Percentiles rank a stretch among this genome's conserved stretches.
Evolutionary conservation across 768 basidiomycete species (phyloP).

Genomic region (Boletus rubroflammeus): DNA sequence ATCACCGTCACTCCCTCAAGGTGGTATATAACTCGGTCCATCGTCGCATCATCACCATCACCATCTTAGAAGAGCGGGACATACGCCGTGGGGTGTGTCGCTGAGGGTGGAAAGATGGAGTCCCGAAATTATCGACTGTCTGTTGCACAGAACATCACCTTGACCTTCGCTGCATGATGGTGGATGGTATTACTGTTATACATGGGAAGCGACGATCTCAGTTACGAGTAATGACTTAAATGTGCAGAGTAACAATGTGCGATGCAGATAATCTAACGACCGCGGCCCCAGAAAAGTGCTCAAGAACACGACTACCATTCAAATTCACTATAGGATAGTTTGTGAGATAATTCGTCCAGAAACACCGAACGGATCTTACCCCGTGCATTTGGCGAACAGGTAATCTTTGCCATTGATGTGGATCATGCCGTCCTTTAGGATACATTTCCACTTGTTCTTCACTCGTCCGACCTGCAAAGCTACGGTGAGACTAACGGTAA

Average conservation of each 20-base stretch:
- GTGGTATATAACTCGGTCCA: background rate
- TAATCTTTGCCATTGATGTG: slow-evolving; percentile 97
- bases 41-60: background rate
- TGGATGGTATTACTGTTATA: slow-evolving; percentile 21
- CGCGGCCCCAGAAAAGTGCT: background rate
- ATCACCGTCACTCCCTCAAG: slow-evolving; percentile 7
- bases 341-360: background rate
- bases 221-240: slow-evolving; percentile 20
- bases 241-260: slow-evolving; percentile 23
- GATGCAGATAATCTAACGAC: slow-evolving; percentile 23
- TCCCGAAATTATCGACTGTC: background rate
- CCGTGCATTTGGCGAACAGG: slow-evolving; percentile 93
- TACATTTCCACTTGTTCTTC: slow-evolving; percentile 99
- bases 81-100: background rate
- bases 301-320: slow-evolving; percentile 37
- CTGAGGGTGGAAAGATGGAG: background rate
- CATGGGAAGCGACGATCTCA: slow-evolving; percentile 18
- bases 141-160: background rate
- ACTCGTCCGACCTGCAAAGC: slow-evolving; percentile 84
- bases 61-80: background rate
- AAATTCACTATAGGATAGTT: slow-evolving; percentile 35
- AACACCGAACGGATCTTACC: slow-evolving; percentile 50
- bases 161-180: slow-evolving; percentile 1
- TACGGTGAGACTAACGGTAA: background rate
- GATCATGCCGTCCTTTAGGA: slow-evolving; percentile 96